These are phyloP conservation scores for Myxozyma neglecta DNA, from an alignment of 805 yeast species.

Conservation along the genomic window DNA sequence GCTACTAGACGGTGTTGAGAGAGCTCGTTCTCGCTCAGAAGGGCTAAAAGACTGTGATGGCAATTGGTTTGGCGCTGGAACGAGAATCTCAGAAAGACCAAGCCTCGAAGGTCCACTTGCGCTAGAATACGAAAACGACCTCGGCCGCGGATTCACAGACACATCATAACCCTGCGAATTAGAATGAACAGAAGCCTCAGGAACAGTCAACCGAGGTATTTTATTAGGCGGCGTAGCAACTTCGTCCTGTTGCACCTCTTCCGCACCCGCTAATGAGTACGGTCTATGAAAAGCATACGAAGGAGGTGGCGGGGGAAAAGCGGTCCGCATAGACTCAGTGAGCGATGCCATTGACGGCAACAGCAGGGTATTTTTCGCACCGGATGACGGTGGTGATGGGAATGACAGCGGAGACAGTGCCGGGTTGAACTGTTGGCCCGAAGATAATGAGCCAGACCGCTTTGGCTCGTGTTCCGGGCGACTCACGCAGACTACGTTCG, in stretches of 20 bases:
- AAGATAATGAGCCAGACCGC: not conserved
- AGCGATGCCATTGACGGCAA: constrained; percentile 18
- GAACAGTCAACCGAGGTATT: constrained; percentile 1
- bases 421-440: too few species aligned
- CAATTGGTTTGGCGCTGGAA: not conserved
- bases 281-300: constrained; percentile 3
- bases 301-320: constrained; percentile 9
- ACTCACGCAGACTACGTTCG: constrained; percentile 27
- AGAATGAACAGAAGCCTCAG: not conserved
- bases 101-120: not conserved
- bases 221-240: constrained; percentile 8
- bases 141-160: not conserved
- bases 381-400: not conserved
- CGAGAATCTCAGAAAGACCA: not conserved
- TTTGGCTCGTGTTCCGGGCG: constrained; percentile 19
- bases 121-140: constrained; percentile 3
- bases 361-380: not conserved
- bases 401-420: not conserved
- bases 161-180: too few species aligned
- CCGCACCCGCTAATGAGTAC: not conserved
- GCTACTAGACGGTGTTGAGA: constrained; percentile 3
- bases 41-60: not conserved
- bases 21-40: not conserved
- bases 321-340: constrained; percentile 14
- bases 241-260: too few species aligned